phyloP scores from a whole-genome alignment of 441 rosid genomes.

The Pelargonium fulgidum region DNA sequence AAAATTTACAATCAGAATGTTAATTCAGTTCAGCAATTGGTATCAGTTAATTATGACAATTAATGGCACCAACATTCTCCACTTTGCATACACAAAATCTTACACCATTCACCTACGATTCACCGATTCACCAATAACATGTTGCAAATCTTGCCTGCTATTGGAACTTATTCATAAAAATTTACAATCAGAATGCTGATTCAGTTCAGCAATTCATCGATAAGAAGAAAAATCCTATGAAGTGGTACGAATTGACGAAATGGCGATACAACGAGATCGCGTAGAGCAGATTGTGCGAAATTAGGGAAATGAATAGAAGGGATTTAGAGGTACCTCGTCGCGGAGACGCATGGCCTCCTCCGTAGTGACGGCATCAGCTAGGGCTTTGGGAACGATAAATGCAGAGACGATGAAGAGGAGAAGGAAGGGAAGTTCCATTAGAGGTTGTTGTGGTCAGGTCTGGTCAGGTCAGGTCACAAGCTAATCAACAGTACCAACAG shows the following conservation, averaged over 20 bases:
- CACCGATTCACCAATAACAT: too few species aligned
- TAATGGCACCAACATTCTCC: neutral
- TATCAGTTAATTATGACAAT: neutral
- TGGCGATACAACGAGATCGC: neutral
- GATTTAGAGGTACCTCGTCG: constrained; percentile 55
- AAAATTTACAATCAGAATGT: neutral
- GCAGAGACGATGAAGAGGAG: constrained; percentile 21
- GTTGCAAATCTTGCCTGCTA: neutral
- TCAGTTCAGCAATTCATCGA: neutral
- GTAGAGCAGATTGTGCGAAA: neutral
- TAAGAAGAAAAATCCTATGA: neutral
- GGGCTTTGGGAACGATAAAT: constrained; percentile 24
- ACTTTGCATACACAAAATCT: neutral
- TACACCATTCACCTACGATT: neutral
- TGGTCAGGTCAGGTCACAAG: neutral
- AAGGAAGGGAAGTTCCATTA: constrained; percentile 15
- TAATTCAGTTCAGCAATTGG: neutral
- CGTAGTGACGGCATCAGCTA: constrained; percentile 64
- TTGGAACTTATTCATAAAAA: neutral
- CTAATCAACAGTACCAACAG: too few species aligned
- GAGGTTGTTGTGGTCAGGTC: neutral
- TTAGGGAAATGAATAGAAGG: neutral
- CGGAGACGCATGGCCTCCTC: constrained; percentile 80
- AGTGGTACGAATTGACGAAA: neutral
- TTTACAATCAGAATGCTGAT: neutral